Base-by-base conservation (phyloP, 176 grass and related monocot species). In the Saccharum spontaneum region DNA sequence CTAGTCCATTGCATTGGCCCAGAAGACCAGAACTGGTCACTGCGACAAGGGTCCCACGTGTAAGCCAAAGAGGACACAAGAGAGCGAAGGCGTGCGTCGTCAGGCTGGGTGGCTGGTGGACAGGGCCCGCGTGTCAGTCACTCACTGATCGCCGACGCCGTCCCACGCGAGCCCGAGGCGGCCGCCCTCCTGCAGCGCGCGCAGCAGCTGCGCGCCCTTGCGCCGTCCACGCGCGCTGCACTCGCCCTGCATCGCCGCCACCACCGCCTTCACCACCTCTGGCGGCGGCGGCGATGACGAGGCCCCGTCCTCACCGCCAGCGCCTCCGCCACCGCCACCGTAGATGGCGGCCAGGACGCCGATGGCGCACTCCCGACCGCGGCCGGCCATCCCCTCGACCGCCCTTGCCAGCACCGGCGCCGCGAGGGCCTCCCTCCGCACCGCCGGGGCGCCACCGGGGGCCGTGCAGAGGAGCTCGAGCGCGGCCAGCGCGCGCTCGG, bases 381-480 rank as follows among this genome's bases (percentile, higher is more conserved):
- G 83, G 0, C 96, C 93, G 0, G 78, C 22, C 93, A 96, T 92
- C 28, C 85, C 69, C 22, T 92, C 93, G 49, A 91, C 96, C 1
- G 91, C 93, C 16, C 89, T 50, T 7, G 91, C 93, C 37, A 95
- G 74, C 22, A 83, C 91, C 0, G 86, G 84, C 20, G 87, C 89
- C 0, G 86, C 88, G 7, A 88, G 71, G 0, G 85, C 55, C 79
- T 98, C 91, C 44, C 57, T 80, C 28, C 93, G 49, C 40, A 95
- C 96, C 0, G 79, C 79, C 4, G 63, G 73, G 11, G 89, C 75
- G 2, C 96, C 96, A 13, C 94, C 93, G 4, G 73, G 10, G 0
- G 87, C 93, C 5, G 93, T 98, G 89, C 93, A 98, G 3, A 98
- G 81, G 1, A 98, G 91, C 85, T 95, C 96, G n/a, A 98, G 79